phyloP scores from a whole-genome alignment of 192 early-diverging fungal species.

The Chytriomyces confervae region DNA sequence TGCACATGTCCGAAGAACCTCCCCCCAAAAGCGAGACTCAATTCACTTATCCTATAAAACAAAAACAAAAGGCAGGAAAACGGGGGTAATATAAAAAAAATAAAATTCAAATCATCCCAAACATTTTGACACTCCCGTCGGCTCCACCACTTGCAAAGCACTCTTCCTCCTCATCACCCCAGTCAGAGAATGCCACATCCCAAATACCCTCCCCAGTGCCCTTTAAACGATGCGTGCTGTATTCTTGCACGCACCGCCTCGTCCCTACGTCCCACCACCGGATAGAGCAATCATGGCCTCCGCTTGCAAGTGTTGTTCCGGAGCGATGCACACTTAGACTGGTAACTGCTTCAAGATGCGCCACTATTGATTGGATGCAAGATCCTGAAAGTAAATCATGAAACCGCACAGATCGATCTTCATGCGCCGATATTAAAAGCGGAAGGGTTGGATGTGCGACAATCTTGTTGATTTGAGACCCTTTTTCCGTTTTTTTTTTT shows the following conservation, averaged over 20 bases:
- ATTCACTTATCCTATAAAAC: too few relatives aligned
- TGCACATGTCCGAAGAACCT: too few relatives aligned
- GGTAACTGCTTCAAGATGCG: conserved; percentile 72
- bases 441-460: conserved; percentile 75
- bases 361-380: conserved; percentile 66
- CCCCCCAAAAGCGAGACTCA: too few relatives aligned
- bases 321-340: conserved; percentile 68
- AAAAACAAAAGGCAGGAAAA: too few relatives aligned
- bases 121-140: too few relatives aligned
- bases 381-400: conserved; percentile 70
- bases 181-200: neutral
- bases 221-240: conserved; percentile 61
- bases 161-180: too few relatives aligned
- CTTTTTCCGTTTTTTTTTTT: conserved; percentile 60
- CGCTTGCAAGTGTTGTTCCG: conserved; percentile 68
- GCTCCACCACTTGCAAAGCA: too few relatives aligned
- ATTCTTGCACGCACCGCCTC: conserved; percentile 73
- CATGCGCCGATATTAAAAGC: conserved; percentile 74
- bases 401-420: conserved; percentile 76
- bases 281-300: conserved; percentile 79
- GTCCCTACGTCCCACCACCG: conserved; percentile 78
- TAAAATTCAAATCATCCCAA: too few relatives aligned
- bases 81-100: too few relatives aligned
- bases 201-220: conserved; percentile 81
- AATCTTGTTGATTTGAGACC: conserved; percentile 80